phyloP scores from a whole-genome alignment of 345 rosid species.

The Pelargonium nanum region DNA sequence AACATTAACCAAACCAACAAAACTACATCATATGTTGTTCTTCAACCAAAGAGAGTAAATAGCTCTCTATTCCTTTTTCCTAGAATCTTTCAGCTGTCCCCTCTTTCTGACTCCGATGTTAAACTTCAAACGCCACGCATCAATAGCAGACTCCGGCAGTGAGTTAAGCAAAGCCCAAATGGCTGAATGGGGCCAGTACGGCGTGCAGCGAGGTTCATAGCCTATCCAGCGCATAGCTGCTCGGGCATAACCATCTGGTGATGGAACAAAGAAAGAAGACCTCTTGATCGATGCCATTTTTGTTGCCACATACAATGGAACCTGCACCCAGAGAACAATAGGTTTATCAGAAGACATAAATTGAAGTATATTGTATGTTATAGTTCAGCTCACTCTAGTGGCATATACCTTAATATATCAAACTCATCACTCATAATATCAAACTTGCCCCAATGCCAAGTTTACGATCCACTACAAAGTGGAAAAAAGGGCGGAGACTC shows the following conservation, averaged over 20 bases:
- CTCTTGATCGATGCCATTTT: slow-evolving; percentile 67
- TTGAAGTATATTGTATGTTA: too few relatives aligned
- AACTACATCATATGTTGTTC: too few relatives aligned
- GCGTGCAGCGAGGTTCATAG: slow-evolving; percentile 63
- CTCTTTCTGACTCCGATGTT: slow-evolving; percentile 48
- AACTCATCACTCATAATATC: too few relatives aligned
- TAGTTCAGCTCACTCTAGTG: too few relatives aligned
- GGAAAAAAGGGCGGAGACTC: too few relatives aligned
- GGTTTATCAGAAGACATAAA: too few relatives aligned
- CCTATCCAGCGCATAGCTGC: slow-evolving; percentile 60
- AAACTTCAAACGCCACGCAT: slow-evolving; percentile 38
- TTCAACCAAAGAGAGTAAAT: too few relatives aligned
- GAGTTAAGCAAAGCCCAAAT: slow-evolving; percentile 39
- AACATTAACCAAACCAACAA: not conserved
- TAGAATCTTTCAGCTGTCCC: slow-evolving; percentile 59
- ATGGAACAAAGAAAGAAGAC: slow-evolving; percentile 72
- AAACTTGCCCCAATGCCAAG: too few relatives aligned
- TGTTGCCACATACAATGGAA: slow-evolving; percentile 74
- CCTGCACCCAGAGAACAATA: too few relatives aligned
- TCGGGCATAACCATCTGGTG: slow-evolving; percentile 51
- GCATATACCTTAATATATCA: too few relatives aligned
- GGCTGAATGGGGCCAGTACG: slow-evolving; percentile 74
- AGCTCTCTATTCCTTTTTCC: slow-evolving; percentile 39
- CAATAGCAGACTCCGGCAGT: slow-evolving; percentile 44
- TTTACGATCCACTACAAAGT: too few relatives aligned